Evolutionary conservation across 768 basidiomycete genomes (phyloP).

Genomic region (Wakefieldia striispora): DNA sequence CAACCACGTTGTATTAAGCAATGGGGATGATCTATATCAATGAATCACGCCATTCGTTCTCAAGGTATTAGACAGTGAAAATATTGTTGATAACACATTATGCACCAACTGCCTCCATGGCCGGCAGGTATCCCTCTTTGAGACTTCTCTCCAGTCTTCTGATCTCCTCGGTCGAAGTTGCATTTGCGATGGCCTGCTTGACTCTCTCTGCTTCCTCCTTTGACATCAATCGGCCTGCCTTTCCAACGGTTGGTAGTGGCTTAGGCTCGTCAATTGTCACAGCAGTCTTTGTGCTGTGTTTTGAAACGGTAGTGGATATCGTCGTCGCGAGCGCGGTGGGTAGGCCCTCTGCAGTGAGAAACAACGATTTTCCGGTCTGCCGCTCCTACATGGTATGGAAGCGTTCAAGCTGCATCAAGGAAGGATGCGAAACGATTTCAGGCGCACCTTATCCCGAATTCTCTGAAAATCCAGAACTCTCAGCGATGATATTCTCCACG

Average conservation of each 20-base stretch:
- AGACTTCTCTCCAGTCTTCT: conserved; percentile 77
- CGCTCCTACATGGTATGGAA: conserved; percentile 61
- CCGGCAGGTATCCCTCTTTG: conserved; percentile 81
- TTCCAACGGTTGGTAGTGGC: conserved; percentile 49
- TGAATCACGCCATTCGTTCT: not conserved
- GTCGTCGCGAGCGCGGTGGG: conserved; percentile 79
- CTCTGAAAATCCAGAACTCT: conserved; percentile 95
- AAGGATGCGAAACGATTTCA: conserved; percentile 28
- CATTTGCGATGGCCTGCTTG: conserved; percentile 82
- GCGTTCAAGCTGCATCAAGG: conserved; percentile 28
- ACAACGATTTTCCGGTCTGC: conserved; percentile 66
- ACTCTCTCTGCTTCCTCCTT: conserved; percentile 89
- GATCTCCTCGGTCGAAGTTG: conserved; percentile 90
- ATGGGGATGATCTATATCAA: not conserved
- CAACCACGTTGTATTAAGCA: not conserved
- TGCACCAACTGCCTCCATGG: conserved; percentile 75
- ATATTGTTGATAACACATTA: conserved; percentile 42
- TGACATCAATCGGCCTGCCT: conserved; percentile 85
- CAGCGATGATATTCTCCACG: conserved; percentile 81
- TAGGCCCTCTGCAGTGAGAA: conserved; percentile 76
- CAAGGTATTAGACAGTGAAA: conserved; percentile 26
- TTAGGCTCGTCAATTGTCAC: conserved; percentile 81
- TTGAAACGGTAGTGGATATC: conserved; percentile 70
- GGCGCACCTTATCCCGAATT: conserved; percentile 89
- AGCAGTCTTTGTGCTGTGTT: conserved; percentile 56